phyloP scores from a whole-genome alignment of 352 stramenopile genomes.

The Phytophthora macrochlamydospora region DNA sequence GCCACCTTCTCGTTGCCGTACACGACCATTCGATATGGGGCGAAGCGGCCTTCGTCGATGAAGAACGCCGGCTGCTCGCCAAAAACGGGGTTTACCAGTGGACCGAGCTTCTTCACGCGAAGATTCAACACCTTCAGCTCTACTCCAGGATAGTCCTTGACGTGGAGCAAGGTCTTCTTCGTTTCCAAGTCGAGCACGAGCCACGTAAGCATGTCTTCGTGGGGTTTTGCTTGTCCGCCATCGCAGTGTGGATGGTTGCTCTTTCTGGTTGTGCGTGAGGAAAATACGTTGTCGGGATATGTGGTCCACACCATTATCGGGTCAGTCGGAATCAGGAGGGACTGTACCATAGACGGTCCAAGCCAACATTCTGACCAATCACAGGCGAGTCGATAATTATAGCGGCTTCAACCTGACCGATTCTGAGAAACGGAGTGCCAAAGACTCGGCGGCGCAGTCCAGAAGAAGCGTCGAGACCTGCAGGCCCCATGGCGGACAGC shows the following conservation, averaged over 20 bases:
- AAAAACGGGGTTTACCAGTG: slow-evolving; percentile 25
- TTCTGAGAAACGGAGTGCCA: slow-evolving; percentile 1
- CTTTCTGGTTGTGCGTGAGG: background rate
- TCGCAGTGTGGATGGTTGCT: background rate
- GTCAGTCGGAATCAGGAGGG: background rate
- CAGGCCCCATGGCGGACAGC: slow-evolving; percentile 63
- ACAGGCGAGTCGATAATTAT: background rate
- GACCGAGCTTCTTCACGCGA: slow-evolving; percentile 19
- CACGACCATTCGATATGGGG: slow-evolving; percentile 17
- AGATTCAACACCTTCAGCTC: slow-evolving; percentile 25
- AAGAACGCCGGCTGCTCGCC: slow-evolving; percentile 27
- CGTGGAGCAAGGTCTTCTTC: slow-evolving; percentile 27
- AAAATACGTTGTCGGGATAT: background rate
- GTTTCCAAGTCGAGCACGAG: slow-evolving; percentile 32
- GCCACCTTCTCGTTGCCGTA: slow-evolving; percentile 21
- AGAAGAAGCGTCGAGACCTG: slow-evolving; percentile 22
- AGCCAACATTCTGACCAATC: background rate
- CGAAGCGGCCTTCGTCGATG: slow-evolving; percentile 30
- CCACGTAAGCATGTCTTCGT: slow-evolving; percentile 16
- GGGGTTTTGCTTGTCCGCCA: slow-evolving; percentile 12
- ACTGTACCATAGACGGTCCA: too few species aligned
- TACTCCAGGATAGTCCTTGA: slow-evolving; percentile 25
- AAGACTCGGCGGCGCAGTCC: slow-evolving; percentile 4
- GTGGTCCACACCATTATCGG: background rate
- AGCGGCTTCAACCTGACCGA: background rate